A percentile compares a stretch with the other conserved stretches of the same genome.
Evolutionary conservation across 331 rosid genomes (phyloP).

Genomic region (Rosa hybrid): DNA sequence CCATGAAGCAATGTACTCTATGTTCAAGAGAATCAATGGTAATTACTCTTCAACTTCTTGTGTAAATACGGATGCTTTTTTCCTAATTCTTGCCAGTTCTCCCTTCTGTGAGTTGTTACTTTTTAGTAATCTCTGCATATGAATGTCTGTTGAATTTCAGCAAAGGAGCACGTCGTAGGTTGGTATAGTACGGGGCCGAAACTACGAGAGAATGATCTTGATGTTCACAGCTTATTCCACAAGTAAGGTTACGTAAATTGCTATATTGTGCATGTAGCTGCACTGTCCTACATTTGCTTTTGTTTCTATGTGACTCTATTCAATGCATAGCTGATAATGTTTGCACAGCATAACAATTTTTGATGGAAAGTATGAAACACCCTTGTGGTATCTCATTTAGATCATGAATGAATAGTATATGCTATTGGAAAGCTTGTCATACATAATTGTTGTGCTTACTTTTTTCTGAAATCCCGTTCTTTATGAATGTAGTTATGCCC

Average conservation of each 20-base stretch:
- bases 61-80: neutral
- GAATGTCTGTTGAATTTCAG: conserved; percentile 39
- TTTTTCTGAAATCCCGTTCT: neutral
- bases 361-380: neutral
- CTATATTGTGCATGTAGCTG: neutral
- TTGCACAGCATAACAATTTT: neutral
- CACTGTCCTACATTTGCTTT: neutral
- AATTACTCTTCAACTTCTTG: neutral
- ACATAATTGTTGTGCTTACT: no score
- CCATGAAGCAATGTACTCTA: conserved; percentile 92
- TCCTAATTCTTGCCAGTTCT: neutral
- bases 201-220: conserved; percentile 90
- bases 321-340: neutral
- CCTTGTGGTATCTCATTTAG: no score
- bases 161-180: conserved; percentile 93
- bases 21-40: conserved; percentile 99
- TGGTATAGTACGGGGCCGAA: conserved; percentile 99
- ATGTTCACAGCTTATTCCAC: conserved; percentile 81
- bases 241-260: conserved; percentile 50
- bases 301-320: neutral
- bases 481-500: neutral
- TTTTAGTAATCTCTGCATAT: conserved; percentile 1
- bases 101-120: neutral
- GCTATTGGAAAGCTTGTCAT: no score
- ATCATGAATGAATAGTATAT: no score